phyloP scores from a whole-genome alignment of 1,284 basidiomycete genomes.

The Hypsizygus ulmarius region DNA sequence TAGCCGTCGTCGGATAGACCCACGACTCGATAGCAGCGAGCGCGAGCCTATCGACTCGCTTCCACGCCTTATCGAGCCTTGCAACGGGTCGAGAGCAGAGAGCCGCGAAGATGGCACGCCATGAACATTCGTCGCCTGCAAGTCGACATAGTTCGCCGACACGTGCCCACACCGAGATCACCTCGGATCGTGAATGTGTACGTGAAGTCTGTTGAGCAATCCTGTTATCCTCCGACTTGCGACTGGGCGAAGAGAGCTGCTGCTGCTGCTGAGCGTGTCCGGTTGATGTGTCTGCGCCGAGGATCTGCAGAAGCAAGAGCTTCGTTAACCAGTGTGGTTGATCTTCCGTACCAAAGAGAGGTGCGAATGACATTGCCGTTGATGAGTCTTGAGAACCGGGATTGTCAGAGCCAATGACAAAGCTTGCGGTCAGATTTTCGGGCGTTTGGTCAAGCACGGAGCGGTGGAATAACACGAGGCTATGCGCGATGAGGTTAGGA shows the following conservation, averaged over 20 bases:
- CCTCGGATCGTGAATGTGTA: constrained; percentile 66
- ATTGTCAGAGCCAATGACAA: constrained; percentile 35
- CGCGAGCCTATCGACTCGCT: constrained; percentile 59
- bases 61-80: constrained; percentile 75
- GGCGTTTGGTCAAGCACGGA: constrained; percentile 47
- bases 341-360: constrained; percentile 66
- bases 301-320: constrained; percentile 63
- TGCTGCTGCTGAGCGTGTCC: constrained; percentile 12
- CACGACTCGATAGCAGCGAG: constrained; percentile 61
- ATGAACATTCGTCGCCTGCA: constrained; percentile 72
- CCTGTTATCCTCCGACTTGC: constrained; percentile 40
- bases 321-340: constrained; percentile 78
- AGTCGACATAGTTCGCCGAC: constrained; percentile 68
- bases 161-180: constrained; percentile 67
- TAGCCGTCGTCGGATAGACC: constrained; percentile 45
- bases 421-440: constrained; percentile 47
- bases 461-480: constrained; percentile 59
- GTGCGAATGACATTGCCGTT: constrained; percentile 22
- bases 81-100: constrained; percentile 71
- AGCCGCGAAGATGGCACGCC: constrained; percentile 66
- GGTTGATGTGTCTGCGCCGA: constrained; percentile 51
- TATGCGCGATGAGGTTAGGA: constrained; percentile 53
- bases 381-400: constrained; percentile 17
- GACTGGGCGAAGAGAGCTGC: constrained; percentile 26
- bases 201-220: constrained; percentile 40